These are phyloP conservation scores for Trametes pubescens DNA, from an alignment of 1,284 basidiomycete genomes.

Conservation along the genomic window DNA sequence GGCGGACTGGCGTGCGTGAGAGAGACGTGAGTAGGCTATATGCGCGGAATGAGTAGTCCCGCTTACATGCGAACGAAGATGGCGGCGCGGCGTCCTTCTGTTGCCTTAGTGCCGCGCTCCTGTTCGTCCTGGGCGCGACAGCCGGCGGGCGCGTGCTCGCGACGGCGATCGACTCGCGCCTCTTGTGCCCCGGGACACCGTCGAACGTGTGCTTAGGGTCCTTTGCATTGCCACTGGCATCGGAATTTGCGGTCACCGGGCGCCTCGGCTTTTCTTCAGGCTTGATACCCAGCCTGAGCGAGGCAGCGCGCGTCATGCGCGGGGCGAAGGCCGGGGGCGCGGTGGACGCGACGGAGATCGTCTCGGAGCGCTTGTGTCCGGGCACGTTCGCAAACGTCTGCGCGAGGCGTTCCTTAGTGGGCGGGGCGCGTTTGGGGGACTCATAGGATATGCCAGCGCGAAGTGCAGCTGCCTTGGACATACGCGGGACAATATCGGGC, in stretches of 20 bases:
- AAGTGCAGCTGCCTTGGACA: constrained; percentile 79
- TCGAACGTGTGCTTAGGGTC: constrained; percentile 60
- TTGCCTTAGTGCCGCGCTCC: constrained; percentile 70
- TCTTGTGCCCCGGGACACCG: constrained; percentile 84
- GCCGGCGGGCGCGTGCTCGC: constrained; percentile 68
- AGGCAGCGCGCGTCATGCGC: constrained; percentile 76
- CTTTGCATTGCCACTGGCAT: constrained; percentile 16
- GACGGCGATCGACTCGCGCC: constrained; percentile 75
- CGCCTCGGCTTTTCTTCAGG: constrained; percentile 35
- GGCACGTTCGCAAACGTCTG: constrained; percentile 79
- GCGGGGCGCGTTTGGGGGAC: constrained; percentile 52
- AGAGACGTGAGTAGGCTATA: background rate
- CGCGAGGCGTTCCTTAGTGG: constrained; percentile 64
- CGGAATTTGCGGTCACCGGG: constrained; percentile 10
- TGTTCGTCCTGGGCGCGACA: constrained; percentile 72
- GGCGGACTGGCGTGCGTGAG: constrained; percentile 33
- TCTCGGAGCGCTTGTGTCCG: constrained; percentile 74
- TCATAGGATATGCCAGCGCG: constrained; percentile 61
- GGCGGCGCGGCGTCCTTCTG: constrained; percentile 66
- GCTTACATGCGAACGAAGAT: constrained; percentile 71
- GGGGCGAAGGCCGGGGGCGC: constrained; percentile 76
- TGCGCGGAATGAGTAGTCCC: background rate
- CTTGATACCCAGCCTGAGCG: constrained; percentile 63
- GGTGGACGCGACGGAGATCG: constrained; percentile 76
- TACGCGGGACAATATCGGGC: constrained; percentile 81